Base-by-base conservation (phyloP, 148 eudicot species). In the Rhododendron mucronatum region DNA sequence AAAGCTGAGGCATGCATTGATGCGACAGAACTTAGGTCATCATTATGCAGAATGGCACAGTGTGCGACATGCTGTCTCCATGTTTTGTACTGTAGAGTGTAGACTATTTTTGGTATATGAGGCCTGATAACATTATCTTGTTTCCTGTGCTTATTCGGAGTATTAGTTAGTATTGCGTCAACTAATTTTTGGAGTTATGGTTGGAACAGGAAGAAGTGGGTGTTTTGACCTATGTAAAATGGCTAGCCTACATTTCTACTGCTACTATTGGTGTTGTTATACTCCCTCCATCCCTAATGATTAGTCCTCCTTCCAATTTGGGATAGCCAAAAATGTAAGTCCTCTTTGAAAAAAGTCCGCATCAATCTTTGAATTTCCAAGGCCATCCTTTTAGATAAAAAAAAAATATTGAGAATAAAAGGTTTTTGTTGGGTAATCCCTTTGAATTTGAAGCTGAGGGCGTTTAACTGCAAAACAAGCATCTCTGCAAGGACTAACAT, bases 191-290 rank as follows among this genome's bases (percentile, higher is more conserved):
- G 84, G 63, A 82, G 41, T 82, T 37, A 18, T 59, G 18, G 28
- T 81, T 20, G 59, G 45, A 30, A 67, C 23, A 9, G 80, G 59
- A 84, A 73, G 30, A 48, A 30, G 1, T 14, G 30, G 6, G 39
- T 39, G 50, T 33, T 63, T 84, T 83, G 26, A 84, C 18, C 59
- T 30, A 44, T 47, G 78, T 69, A 16, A 26, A 69, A 83, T 73
- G 80, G 80, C 80, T 48, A 55, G 78, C 85, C 83, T 59, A 5
- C 73, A 53, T 30, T 82, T 26, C n/a, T 53, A 33, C 21, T 37
- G 2, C 50, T 82, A 13, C n/a, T 39, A 37, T 8, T 53, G 16
- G 20, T 53, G 11, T 18, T 18, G 33, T 33, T 28, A 13, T n/a
- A 28, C 20, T 50, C 35, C 6, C 41, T 37, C 30, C 75, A 26